Conservation (phyloP, 1,284 basidiomycete genomes). For the Cerrena zonata region DNA sequence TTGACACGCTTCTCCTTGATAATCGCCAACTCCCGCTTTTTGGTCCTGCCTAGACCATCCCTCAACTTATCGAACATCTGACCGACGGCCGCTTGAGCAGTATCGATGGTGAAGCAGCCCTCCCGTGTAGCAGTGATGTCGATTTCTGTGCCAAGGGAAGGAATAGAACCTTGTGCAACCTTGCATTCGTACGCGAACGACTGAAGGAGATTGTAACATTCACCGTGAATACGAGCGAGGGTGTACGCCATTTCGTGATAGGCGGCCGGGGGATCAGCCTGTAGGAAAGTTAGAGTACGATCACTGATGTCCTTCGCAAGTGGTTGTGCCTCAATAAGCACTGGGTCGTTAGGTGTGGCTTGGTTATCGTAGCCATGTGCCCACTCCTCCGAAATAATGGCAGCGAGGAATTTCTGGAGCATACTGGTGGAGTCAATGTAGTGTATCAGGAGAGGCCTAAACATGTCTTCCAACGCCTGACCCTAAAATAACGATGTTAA, state of each 20-base stretch:
- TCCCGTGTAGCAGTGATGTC: slow-evolving; percentile 65
- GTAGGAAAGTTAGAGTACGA: slow-evolving; percentile 69
- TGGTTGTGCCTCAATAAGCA: slow-evolving; percentile 50
- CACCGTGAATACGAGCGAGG: slow-evolving; percentile 74
- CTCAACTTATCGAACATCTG: slow-evolving; percentile 72
- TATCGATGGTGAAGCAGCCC: slow-evolving; percentile 76
- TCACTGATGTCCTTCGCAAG: slow-evolving; percentile 64
- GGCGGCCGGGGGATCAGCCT: slow-evolving; percentile 67
- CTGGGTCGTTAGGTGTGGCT: slow-evolving; percentile 22
- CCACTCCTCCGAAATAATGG: slow-evolving; percentile 91
- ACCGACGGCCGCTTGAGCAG: slow-evolving; percentile 70
- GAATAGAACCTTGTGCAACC: slow-evolving; percentile 74
- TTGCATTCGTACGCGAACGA: slow-evolving; percentile 84
- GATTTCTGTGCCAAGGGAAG: slow-evolving; percentile 72
- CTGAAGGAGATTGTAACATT: slow-evolving; percentile 76
- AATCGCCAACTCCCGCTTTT: slow-evolving; percentile 71
- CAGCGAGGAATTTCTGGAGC: slow-evolving; percentile 82
- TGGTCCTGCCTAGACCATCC: slow-evolving; percentile 63
- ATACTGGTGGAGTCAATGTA: slow-evolving; percentile 86
- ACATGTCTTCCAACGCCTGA: slow-evolving; percentile 49
- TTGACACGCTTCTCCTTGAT: slow-evolving; percentile 77
- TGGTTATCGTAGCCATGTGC: slow-evolving; percentile 51
- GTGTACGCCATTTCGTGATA: slow-evolving; percentile 90
- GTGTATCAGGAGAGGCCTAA: slow-evolving; percentile 66
- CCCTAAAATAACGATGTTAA: slow-evolving; percentile 18